Percentiles rank a stretch among this genome's conserved stretches.
phyloP scores from a whole-genome alignment of 768 basidiomycete genomes.

The Lentinula aciculospora region DNA sequence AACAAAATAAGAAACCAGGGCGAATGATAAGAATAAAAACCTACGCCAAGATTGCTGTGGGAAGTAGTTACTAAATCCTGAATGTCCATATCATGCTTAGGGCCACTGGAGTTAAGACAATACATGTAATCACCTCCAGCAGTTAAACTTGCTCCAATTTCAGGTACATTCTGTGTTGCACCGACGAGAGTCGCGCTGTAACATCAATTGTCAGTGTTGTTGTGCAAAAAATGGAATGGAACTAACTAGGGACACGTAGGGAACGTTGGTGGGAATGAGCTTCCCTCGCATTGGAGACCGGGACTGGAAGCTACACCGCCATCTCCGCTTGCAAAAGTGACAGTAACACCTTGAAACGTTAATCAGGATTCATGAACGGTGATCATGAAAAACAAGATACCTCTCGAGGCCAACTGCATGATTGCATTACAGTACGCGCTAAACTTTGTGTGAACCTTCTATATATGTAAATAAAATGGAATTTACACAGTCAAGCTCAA shows the following conservation, averaged over 20 bases:
- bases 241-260: constrained; percentile 37
- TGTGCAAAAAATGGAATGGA: not conserved
- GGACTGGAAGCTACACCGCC: constrained; percentile 30
- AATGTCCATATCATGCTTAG: not conserved
- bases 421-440: constrained; percentile 16
- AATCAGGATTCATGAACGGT: not conserved
- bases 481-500: not conserved
- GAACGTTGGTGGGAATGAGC: constrained; percentile 30
- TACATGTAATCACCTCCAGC: constrained; percentile 12
- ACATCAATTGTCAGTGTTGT: constrained; percentile 16
- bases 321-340: constrained; percentile 33
- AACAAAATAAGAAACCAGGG: too few relatives aligned
- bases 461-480: constrained; percentile 13
- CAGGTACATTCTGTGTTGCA: constrained; percentile 26
- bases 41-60: constrained; percentile 31
- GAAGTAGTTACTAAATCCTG: constrained; percentile 13
- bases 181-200: constrained; percentile 27
- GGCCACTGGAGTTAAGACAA: not conserved
- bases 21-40: not conserved
- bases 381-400: not conserved
- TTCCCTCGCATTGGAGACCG: constrained; percentile 40
- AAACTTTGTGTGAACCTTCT: constrained; percentile 6
- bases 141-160: constrained; percentile 12
- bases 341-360: constrained; percentile 35
- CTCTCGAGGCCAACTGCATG: constrained; percentile 11